These are phyloP conservation scores for Articulospora tetracladia DNA, from an alignment of 495 filamentous ascomycete genomes.

Conservation along the genomic window DNA sequence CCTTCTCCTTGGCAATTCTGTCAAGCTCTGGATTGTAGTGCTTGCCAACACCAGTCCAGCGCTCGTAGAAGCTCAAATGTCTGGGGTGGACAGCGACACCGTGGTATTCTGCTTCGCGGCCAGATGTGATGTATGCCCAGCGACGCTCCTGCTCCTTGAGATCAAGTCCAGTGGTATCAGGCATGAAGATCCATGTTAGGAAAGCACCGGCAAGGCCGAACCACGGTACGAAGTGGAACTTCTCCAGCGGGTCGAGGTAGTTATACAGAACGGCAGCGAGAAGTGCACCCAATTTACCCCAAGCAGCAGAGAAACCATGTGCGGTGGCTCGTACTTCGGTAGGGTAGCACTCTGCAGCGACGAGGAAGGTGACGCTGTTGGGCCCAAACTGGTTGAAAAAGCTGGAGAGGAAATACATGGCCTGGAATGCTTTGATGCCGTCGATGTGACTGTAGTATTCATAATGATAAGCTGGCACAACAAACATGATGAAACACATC, in stretches of 20 bases:
- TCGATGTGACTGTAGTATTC: constrained; percentile 62
- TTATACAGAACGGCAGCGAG: constrained; percentile 81
- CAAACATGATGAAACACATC: constrained; percentile 81
- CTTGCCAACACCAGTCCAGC: constrained; percentile 64
- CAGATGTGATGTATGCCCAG: constrained; percentile 73
- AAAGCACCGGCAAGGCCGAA: constrained; percentile 81
- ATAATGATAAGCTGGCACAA: constrained; percentile 80
- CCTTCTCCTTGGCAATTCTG: constrained; percentile 72
- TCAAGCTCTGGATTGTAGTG: constrained; percentile 76
- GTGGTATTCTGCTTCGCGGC: constrained; percentile 76
- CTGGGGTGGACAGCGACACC: constrained; percentile 82
- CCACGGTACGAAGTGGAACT: constrained; percentile 89
- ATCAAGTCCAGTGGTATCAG: constrained; percentile 89
- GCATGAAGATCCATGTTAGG: constrained; percentile 75
- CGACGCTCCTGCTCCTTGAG: constrained; percentile 92
- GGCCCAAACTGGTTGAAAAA: constrained; percentile 98
- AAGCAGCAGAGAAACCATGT: constrained; percentile 82
- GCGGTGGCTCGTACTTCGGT: constrained; percentile 86
- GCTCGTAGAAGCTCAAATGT: constrained; percentile 82
- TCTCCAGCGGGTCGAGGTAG: constrained; percentile 73
- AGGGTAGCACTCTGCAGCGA: constrained; percentile 87
- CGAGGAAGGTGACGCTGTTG: constrained; percentile 88
- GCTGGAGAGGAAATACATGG: constrained; percentile 75
- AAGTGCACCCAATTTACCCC: constrained; percentile 81
- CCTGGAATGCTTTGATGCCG: constrained; percentile 76